Conservation (phyloP, 805 yeast species). For the Yueomyces sinensis region DNA sequence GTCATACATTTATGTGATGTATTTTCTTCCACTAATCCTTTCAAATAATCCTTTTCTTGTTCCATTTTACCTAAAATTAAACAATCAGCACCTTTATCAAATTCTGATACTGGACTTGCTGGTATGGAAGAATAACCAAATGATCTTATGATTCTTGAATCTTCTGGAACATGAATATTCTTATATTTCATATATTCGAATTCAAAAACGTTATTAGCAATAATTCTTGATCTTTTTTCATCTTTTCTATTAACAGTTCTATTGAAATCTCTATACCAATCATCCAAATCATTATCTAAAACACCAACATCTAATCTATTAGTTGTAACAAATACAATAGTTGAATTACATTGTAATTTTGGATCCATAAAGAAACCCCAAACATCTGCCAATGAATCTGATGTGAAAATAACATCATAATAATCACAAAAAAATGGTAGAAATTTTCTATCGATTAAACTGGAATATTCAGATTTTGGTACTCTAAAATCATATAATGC, state of each 20-base stretch:
- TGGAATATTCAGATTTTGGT: too few species aligned
- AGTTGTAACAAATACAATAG: conserved; percentile 3
- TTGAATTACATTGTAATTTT: conserved; percentile 2
- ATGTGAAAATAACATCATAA: conserved; percentile 4
- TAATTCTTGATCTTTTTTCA: neutral
- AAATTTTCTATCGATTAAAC: neutral
- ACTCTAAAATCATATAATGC: too few species aligned
- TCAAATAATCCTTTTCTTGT: conserved; percentile 3
- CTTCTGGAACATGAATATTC: conserved; percentile 1
- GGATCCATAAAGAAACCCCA: conserved; percentile 6
- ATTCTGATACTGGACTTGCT: neutral
- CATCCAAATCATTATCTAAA: too few species aligned
- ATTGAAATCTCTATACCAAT: too few species aligned
- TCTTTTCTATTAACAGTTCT: too few species aligned
- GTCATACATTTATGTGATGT: conserved; percentile 1
- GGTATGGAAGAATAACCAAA: conserved; percentile 3
- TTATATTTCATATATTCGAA: conserved; percentile 1
- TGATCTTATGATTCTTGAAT: conserved; percentile 4
- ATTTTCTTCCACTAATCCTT: neutral
- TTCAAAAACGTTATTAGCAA: conserved; percentile 4
- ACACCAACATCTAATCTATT: conserved; percentile 4
- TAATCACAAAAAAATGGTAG: conserved; percentile 2
- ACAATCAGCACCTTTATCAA: conserved; percentile 1
- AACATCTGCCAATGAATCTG: conserved; percentile 5
- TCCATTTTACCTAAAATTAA: conserved; percentile 2